Evolutionary conservation across 2,329 filamentous ascomycete species (phyloP), one percentile per base, ranked within the genome.

Genomic region (Xylaria sp.): DNA sequence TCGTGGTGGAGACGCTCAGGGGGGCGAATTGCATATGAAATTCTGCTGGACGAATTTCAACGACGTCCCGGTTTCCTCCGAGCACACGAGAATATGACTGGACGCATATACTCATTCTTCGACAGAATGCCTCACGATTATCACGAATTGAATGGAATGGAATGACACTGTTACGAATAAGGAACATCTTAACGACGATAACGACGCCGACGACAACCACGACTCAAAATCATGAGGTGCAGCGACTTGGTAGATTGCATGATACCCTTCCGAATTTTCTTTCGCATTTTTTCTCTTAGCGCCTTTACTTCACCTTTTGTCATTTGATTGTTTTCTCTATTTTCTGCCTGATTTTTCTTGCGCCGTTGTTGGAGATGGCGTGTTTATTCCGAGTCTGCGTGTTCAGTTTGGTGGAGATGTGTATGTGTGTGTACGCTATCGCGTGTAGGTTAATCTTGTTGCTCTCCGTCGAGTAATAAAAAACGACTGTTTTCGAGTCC

Each of bases 231-330:
- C 5, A 53, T n/a, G 15, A 61, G 39, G 51, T 10, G 39, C 9
- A 27, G 56, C 15, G 39, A 53, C 38, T 61, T 44, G 20, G 39
- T 64, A 70, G 53, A 66, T 64, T 69, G 66, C 53, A 71, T 67
- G 63, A 65, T 70, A 66, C 67, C 65, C 54, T 22, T 17, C 44
- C 47, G 50, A 31, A 54, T 22, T 39, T n/a, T n/a, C n/a, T n/a
- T n/a, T n/a, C 15, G 15, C 49, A 17, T 67, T 31, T 31, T 36
- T 22, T 39, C 55, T 22, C 15, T 42, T 10, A 33, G 45, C 5
- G 1, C 25, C 9, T 45, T 33, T n/a, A 22, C 11, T 38, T 45
- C 13, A 11, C 31, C 27, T 29, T 7, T 50, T 15, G 10, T 33
- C n/a, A 29, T 27, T n/a, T 31, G 9, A 27, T 58, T 53, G 6